A percentile compares a stretch with the other conserved stretches of the same genome.
Conservation (phyloP, 2,329 filamentous ascomycete genomes). For the Daldinia eschscholtzii region DNA sequence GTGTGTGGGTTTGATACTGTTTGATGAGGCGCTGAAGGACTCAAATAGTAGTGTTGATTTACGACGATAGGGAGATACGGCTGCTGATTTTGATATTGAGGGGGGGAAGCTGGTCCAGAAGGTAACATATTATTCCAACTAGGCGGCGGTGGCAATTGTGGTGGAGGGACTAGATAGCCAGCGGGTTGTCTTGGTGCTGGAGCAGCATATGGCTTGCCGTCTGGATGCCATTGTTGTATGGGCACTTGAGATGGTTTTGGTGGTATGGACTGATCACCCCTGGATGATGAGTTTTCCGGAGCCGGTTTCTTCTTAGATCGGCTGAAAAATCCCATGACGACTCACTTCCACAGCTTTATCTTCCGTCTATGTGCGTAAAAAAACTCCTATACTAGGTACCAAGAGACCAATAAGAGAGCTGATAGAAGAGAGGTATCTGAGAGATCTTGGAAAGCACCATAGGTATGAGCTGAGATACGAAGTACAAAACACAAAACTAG, state of each 20-base stretch:
- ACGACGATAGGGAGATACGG: constrained; percentile 60
- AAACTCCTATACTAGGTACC: constrained; percentile 15
- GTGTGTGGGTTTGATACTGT: constrained; percentile 38
- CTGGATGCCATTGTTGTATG: constrained; percentile 40
- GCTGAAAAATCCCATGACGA: constrained; percentile 39
- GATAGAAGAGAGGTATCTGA: constrained; percentile 23
- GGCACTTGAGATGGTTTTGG: constrained; percentile 27
- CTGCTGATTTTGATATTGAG: constrained; percentile 48
- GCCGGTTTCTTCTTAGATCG: constrained; percentile 39
- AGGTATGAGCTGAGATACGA: constrained; percentile 22
- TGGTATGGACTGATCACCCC: constrained; percentile 13
- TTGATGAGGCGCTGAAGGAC: constrained; percentile 44
- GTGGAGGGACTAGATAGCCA: constrained; percentile 35
- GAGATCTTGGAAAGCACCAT: constrained; percentile 16
- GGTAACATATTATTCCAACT: constrained; percentile 41
- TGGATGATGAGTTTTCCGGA: constrained; percentile 16
- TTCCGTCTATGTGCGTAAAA: constrained; percentile 24
- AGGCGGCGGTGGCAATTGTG: constrained; percentile 37
- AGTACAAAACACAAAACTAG: constrained; percentile 7
- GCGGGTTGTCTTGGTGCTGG: constrained; percentile 41
- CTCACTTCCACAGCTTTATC: constrained; percentile 9
- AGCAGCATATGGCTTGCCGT: constrained; percentile 43
- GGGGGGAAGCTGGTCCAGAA: constrained; percentile 42
- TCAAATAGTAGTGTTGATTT: constrained; percentile 66
- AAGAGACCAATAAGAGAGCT: constrained; percentile 29